Evolutionary conservation across 1,284 basidiomycete genomes (phyloP), one percentile per base, ranked within the genome.

Genomic region (Rhodotorula sp.): DNA sequence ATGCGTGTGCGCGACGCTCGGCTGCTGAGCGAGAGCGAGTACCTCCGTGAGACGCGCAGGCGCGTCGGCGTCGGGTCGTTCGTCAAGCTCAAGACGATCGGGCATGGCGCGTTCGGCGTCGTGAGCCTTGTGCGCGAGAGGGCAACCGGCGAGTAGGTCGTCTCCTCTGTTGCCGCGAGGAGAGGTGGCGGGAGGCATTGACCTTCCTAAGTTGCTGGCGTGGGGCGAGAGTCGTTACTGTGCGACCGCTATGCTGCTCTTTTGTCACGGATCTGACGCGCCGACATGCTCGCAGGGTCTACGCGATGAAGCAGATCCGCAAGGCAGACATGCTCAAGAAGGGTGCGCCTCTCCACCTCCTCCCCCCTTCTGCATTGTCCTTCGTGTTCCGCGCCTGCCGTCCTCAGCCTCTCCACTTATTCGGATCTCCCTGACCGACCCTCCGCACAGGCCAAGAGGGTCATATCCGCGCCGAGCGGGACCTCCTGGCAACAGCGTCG

Each of bases 281-380:
- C 27, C 13, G 8, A 3, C 39, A 8, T 41, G 15, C 15, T 6
- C 17, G 27, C 63, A 70, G 66, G 46, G 84, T 98, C 57, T 97
- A 90, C 79, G 94, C 94, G 59, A 97, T 99, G 93, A 99, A 98
- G 83, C 91, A 94, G 91, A 85, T 97, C 79, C 88, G 94, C 66
- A 99, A 98, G 84, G 89, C 89, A 69, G 95, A 97, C 81, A 97
- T 98, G 94, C 86, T 98, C 77, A 89, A 92, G 61, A 96, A 96
- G 83, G 94, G 61, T 53, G 27, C 36, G 61, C 15, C 3, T 41
- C n/a, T n/a, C n/a, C n/a, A n/a, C n/a, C n/a, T 8, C 44, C 44
- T 44, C 19, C 9, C 44, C 4, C 19, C 44, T 44, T 8, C 19
- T 21, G 44, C n/a, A 44, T 19, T 21, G 13, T 0, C n/a, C 27